A percentile compares a stretch with the other conserved stretches of the same genome.
These are phyloP conservation scores for Centella asiatica DNA, from an alignment of 129 eudicot genomes.

Conservation along the genomic window DNA sequence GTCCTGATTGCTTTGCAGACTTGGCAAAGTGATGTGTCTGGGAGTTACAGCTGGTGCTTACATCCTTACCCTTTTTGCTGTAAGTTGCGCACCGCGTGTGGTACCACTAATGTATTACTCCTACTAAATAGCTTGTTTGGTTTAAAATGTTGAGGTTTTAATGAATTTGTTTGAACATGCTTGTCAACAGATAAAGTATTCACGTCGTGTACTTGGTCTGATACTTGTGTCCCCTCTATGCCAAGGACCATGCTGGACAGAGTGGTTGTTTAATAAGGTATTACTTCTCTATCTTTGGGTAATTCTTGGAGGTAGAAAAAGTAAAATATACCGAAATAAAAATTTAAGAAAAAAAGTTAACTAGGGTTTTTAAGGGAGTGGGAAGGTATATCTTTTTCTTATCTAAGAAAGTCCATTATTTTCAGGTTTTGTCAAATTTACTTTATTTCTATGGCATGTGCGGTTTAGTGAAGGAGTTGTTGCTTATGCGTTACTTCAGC, in stretches of 20 bases:
- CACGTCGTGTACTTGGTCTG: slow-evolving; percentile 67
- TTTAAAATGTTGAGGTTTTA: not conserved
- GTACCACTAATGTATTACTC: not conserved
- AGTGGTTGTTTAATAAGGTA: slow-evolving; percentile 91
- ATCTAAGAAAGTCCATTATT: slow-evolving; percentile 4
- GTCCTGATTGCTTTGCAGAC: slow-evolving; percentile 52
- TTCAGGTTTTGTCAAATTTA: slow-evolving; percentile 74
- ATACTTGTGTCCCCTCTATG: slow-evolving; percentile 90
- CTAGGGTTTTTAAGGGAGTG: too few relatives aligned
- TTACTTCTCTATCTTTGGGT: slow-evolving; percentile 10
- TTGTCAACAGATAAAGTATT: slow-evolving; percentile 55
- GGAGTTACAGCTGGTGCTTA: slow-evolving; percentile 99
- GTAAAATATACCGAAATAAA: too few relatives aligned
- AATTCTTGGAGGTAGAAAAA: slow-evolving; percentile 6
- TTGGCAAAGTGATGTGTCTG: slow-evolving; percentile 84
- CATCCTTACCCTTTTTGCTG: slow-evolving; percentile 82
- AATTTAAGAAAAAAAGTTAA: too few relatives aligned
- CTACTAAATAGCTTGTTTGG: not conserved
- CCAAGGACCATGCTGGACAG: slow-evolving; percentile 93
- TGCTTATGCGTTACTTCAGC: slow-evolving; percentile 89
- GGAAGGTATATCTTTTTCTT: not conserved
- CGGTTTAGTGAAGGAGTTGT: slow-evolving; percentile 59
- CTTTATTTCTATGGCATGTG: slow-evolving; percentile 86
- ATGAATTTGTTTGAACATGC: slow-evolving; percentile 6
- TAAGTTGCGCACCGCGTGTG: slow-evolving; percentile 27